A percentile compares a stretch with the other conserved stretches of the same genome.
phyloP scores from a whole-genome alignment of 2,329 filamentous ascomycete species.

The Sporothrix brasiliensis region DNA sequence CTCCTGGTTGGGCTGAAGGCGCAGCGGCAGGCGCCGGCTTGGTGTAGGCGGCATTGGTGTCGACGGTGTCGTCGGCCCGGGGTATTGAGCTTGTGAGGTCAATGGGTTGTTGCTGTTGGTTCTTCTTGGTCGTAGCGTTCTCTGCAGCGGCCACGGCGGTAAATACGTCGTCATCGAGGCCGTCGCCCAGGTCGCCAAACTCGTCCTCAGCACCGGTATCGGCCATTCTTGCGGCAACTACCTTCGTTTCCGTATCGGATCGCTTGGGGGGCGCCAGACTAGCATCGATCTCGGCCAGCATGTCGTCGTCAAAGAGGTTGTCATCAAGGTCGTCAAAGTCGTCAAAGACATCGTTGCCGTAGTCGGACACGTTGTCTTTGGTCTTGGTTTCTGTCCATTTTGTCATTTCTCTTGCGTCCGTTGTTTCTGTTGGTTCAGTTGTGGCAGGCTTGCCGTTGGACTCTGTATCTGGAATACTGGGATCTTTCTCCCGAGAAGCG shows the following conservation, averaged over 20 bases:
- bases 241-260: neutral
- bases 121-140: neutral
- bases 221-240: neutral
- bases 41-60: conserved; percentile 25
- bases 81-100: conserved; percentile 20
- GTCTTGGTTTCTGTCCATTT: neutral
- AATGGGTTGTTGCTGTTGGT: conserved; percentile 29
- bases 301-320: conserved; percentile 60
- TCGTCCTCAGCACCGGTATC: conserved; percentile 49
- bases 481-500: conserved; percentile 32
- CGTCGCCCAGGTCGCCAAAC: conserved; percentile 61
- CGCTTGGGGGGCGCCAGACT: conserved; percentile 39
- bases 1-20: conserved; percentile 32
- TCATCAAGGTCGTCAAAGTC: conserved; percentile 58
- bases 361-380: conserved; percentile 49
- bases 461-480: conserved; percentile 27
- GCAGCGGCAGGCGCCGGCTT: conserved; percentile 22
- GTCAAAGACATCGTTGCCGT: conserved; percentile 58
- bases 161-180: conserved; percentile 50
- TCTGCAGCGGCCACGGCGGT: conserved; percentile 41
- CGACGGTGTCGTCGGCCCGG: conserved; percentile 27
- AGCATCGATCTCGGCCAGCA: conserved; percentile 58
- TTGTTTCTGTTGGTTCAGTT: neutral
- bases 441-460: neutral
- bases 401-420: conserved; percentile 15